Percentiles rank a stretch among this genome's conserved stretches.
These are phyloP conservation scores for Trametopsis cervina DNA, from an alignment of 768 basidiomycete species.

Conservation along the genomic window DNA sequence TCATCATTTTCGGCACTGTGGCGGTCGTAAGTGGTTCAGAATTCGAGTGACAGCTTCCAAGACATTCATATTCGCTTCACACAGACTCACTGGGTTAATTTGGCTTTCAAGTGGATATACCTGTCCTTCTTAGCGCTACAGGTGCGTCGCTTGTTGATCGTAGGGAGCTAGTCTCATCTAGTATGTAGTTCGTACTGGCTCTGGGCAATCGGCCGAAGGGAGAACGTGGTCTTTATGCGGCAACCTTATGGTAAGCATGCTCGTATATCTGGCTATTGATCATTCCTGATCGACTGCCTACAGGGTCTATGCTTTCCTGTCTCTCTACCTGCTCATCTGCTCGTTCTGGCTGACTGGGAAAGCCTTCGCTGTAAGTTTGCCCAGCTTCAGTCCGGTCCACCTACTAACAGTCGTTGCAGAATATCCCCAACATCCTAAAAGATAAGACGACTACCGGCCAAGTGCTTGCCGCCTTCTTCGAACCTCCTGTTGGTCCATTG, in stretches of 20 bases:
- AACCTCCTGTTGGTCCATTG: slow-evolving; percentile 69
- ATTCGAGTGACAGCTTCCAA: no score
- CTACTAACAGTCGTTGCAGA: slow-evolving; percentile 26
- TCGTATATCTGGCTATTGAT: not conserved
- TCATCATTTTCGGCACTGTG: slow-evolving; percentile 65
- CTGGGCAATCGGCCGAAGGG: slow-evolving; percentile 85
- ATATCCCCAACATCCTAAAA: slow-evolving; percentile 44
- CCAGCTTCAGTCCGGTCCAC: not conserved
- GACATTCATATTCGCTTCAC: slow-evolving; percentile 5
- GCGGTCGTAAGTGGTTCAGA: slow-evolving; percentile 52
- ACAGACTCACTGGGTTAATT: slow-evolving; percentile 87
- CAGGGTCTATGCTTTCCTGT: slow-evolving; percentile 79
- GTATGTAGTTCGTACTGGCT: slow-evolving; percentile 54
- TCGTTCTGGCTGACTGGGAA: slow-evolving; percentile 78
- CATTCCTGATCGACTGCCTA: not conserved
- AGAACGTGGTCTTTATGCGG: slow-evolving; percentile 63
- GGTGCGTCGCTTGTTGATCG: slow-evolving; percentile 25
- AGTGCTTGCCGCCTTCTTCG: slow-evolving; percentile 58
- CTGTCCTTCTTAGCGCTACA: slow-evolving; percentile 78
- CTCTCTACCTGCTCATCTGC: slow-evolving; percentile 81
- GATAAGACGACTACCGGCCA: slow-evolving; percentile 36
- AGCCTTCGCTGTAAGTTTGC: slow-evolving; percentile 59
- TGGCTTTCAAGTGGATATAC: slow-evolving; percentile 81
- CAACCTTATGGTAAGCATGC: slow-evolving; percentile 58
- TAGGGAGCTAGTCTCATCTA: not conserved